Base-by-base conservation (phyloP, 1,139 yeast genomes). In the Candida pseudocylindracea region DNA sequence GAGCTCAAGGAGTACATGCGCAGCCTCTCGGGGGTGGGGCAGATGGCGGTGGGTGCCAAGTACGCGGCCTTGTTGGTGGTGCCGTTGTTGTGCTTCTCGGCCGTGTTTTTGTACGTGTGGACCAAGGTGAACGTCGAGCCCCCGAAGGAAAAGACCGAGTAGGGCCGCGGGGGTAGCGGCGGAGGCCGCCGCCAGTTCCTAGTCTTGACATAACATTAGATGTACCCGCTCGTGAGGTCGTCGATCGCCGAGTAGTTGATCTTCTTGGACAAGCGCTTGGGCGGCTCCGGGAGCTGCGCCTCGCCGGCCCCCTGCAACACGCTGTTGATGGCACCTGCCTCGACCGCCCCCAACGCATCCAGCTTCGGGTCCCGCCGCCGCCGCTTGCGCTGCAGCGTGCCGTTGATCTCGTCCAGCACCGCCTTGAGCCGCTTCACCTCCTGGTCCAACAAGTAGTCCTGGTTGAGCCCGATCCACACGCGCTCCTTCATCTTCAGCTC, bases 401-500 rank as follows among this genome's bases (percentile, higher is more conserved):
- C 91, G 0, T 83, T 72, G 30, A 74, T 58, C 37, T 68, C 71
- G 53, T 91, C 98, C 0, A 94, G 91, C 46, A 85, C 93, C 34
- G 66, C 65, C 46, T 85, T 80, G 40, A 85, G 60, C 39, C 88
- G 58, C 48, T 81, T 83, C 42, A 69, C 69, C 44, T 88, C 96
- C 51, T 81, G 93, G 33, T 75, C 91, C 24, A 81, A 52, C 36
- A 88, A 56, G 45, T 72, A 91, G 27, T 85, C 96, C 37, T 78
- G 79, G 50, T 88, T 81, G 34, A 80, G 60, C 1, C 91, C 83
- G 36, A 78, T 69, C 96, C 98, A 88, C 6, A 83, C 67, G 38
- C 74, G 61, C 41, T 79, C 83, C 50, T 80, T 85, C 44, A 72
- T 45, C 35, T 57, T 42, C 10, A 70, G 63, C 41, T 88, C 94